phyloP scores from a whole-genome alignment of 768 basidiomycete species.

The Dioszegia hungarica region DNA sequence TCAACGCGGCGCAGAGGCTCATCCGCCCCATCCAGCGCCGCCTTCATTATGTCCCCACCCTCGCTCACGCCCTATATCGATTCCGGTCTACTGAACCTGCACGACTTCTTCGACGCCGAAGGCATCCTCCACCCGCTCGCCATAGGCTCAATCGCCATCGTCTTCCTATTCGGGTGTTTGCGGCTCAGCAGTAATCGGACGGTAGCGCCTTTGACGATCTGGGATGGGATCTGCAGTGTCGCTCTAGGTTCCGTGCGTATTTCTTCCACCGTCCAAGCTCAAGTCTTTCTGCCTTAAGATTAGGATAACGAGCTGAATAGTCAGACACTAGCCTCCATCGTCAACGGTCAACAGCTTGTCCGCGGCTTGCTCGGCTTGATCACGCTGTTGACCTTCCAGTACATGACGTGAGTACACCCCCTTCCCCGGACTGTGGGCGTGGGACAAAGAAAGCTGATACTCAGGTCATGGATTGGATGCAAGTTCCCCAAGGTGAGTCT shows the following conservation, averaged over 20 bases:
- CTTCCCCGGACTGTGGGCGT: not conserved
- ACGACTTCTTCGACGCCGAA: not conserved
- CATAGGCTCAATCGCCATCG: slow-evolving; percentile 15
- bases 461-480: slow-evolving; percentile 5
- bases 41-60: slow-evolving; percentile 1
- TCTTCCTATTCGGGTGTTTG: slow-evolving; percentile 17
- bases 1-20: too few relatives aligned
- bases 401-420: slow-evolving; percentile 19
- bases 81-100: not conserved
- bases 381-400: slow-evolving; percentile 14
- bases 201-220: slow-evolving; percentile 21
- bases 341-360: slow-evolving; percentile 15
- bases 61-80: not conserved
- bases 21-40: too few relatives aligned
- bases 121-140: slow-evolving; percentile 8
- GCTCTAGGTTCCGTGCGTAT: slow-evolving; percentile 14
- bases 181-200: slow-evolving; percentile 15
- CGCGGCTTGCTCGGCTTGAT: slow-evolving; percentile 11
- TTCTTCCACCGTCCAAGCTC: too few relatives aligned
- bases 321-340: slow-evolving; percentile 8
- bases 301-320: not conserved
- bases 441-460: not conserved
- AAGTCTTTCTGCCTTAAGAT: too few relatives aligned
- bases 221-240: slow-evolving; percentile 17
- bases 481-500: slow-evolving; percentile 5